Conservation (phyloP, 2,329 filamentous ascomycete species). For the Apiospora arundinis region DNA sequence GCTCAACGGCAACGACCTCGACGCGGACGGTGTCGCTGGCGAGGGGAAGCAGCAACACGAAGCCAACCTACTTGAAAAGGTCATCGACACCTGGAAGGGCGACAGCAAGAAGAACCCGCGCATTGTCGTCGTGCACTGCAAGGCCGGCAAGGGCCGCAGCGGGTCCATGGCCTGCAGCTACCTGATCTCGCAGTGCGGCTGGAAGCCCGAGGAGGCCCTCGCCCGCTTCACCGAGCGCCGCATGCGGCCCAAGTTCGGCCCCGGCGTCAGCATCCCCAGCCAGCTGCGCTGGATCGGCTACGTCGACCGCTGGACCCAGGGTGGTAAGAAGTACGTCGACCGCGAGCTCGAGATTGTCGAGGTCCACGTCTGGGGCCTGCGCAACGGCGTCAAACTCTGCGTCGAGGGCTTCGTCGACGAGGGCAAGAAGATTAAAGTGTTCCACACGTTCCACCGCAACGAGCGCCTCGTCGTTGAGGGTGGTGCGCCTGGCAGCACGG, state of each 20-base stretch:
- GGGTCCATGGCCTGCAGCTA: constrained; percentile 90
- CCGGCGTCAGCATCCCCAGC: constrained; percentile 90
- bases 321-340: constrained; percentile 82
- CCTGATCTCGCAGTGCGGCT: constrained; percentile 82
- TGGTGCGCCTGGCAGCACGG: constrained; percentile 55
- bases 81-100: constrained; percentile 39
- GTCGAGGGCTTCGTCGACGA: constrained; percentile 89
- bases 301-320: constrained; percentile 82
- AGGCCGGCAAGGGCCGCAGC: constrained; percentile 93
- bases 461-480: constrained; percentile 75
- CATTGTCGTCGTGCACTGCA: constrained; percentile 94
- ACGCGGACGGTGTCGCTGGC: constrained; percentile 36
- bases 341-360: constrained; percentile 84
- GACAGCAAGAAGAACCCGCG: constrained; percentile 50
- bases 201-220: constrained; percentile 60
- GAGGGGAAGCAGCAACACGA: constrained; percentile 28
- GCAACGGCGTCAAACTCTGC: constrained; percentile 85
- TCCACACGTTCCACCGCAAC: constrained; percentile 78
- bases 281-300: constrained; percentile 89
- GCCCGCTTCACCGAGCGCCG: constrained; percentile 75
- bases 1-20: constrained; percentile 63
- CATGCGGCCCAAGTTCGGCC: constrained; percentile 89
- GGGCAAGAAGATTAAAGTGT: constrained; percentile 82
- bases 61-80: constrained; percentile 29
- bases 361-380: constrained; percentile 86